Base-by-base conservation (phyloP, 768 basidiomycete species). In the Amyloporia xantha region DNA sequence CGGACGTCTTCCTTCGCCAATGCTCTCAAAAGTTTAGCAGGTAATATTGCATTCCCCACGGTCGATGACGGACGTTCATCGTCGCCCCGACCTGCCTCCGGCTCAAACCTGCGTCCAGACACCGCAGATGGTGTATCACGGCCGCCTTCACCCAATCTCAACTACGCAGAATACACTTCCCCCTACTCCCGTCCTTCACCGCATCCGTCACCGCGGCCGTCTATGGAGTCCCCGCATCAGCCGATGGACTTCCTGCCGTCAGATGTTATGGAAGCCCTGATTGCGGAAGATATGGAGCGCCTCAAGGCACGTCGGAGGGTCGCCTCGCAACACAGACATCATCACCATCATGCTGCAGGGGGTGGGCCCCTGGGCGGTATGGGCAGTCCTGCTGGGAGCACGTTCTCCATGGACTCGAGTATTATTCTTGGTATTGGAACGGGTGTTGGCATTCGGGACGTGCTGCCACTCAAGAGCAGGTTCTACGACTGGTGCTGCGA, bases 401-500 rank as follows among this genome's bases (percentile, higher is more conserved):
- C 84, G 0, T 88, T 86, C 63, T 88, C 88, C 1, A 75, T 81
- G 56, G 87, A 89, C 52, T 87, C 86, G 0, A 84, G 79, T 51
- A 76, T 89, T 19, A 82, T 85, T 15, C 71, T 89, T 20, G 88
- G 88, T 3, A 65, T 90, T 24, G 88, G 88, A 3, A 90, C 89
- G 9, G 87, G 89, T 20, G 72, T 78, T 9, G 86, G 86, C 7
- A 84, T 93, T 48, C 77, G 86, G 50, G 88, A 95, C 64, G 79
- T 86, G 2, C 65, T 98, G 54, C 96, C 96, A 0, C 66, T 99
- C 59, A 91, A 90, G 68, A 94, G 91, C 61, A 74, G 79, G 7
- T 95, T 90, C 69, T 99, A 86, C 62, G 95, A 97, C 61, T 97
- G 92, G 90, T 92, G 92, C 51, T 79, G 82, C 59, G 94, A 98